Percentiles rank a stretch among this genome's conserved stretches.
These are phyloP conservation scores for Pholiota conissans DNA, from an alignment of 768 basidiomycete genomes.

Conservation along the genomic window DNA sequence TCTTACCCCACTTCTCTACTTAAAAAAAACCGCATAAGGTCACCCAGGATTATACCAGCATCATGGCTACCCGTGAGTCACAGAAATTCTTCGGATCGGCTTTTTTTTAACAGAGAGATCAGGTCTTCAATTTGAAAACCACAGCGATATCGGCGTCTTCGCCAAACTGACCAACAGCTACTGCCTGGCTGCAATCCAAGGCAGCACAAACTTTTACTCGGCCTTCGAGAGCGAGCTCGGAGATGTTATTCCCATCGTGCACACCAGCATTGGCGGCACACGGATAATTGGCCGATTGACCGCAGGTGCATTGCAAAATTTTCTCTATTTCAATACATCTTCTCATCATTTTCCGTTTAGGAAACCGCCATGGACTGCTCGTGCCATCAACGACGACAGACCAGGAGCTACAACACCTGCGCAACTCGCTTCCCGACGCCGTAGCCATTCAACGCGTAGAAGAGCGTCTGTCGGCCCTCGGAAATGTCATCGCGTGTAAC, in stretches of 20 bases:
- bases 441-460: constrained; percentile 96
- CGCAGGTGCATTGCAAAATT: constrained; percentile 58
- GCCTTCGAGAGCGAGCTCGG: constrained; percentile 89
- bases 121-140: constrained; percentile 95
- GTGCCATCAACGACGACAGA: constrained; percentile 96
- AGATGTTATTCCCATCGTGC: constrained; percentile 93
- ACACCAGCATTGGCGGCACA: constrained; percentile 93
- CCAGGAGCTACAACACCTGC: constrained; percentile 96
- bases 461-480: constrained; percentile 94
- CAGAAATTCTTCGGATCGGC: background rate
- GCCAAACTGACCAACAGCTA: constrained; percentile 97
- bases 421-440: constrained; percentile 91
- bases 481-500: constrained; percentile 98
- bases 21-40: constrained; percentile 1
- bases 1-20: constrained; percentile 6
- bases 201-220: constrained; percentile 97
- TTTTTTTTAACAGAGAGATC: background rate
- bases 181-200: constrained; percentile 91
- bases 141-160: constrained; percentile 95
- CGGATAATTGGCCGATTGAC: constrained; percentile 92
- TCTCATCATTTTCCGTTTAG: constrained; percentile 35
- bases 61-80: constrained; percentile 51
- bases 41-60: constrained; percentile 5
- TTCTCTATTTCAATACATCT: background rate
- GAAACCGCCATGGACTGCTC: constrained; percentile 96